These are phyloP conservation scores for Teunomyces stri DNA, from an alignment of 805 yeast species.

Conservation along the genomic window DNA sequence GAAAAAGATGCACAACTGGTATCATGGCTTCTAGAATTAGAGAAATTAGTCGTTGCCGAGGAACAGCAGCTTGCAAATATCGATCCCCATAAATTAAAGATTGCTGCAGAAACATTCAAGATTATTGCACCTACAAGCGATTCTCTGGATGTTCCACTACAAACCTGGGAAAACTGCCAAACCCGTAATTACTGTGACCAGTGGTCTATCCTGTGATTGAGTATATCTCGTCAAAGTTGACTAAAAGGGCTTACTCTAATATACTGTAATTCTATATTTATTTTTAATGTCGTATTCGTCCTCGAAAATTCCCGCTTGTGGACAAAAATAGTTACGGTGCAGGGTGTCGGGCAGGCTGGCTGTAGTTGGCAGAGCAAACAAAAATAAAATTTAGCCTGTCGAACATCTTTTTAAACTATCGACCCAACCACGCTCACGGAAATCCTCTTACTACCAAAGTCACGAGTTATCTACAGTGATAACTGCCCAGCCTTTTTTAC, in stretches of 20 bases:
- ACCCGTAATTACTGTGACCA: conserved; percentile 30
- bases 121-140: conserved; percentile 19
- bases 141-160: conserved; percentile 15
- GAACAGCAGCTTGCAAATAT: conserved; percentile 9
- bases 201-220: conserved; percentile 16
- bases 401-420: neutral
- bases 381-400: neutral
- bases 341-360: neutral
- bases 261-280: no score
- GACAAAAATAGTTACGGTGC: neutral
- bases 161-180: conserved; percentile 38
- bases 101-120: conserved; percentile 8
- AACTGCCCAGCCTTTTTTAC: neutral
- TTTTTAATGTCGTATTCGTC: no score
- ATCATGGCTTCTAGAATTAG: conserved; percentile 18
- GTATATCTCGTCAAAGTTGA: neutral
- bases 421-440: neutral
- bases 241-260: no score
- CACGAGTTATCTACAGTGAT: neutral
- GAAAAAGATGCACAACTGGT: conserved; percentile 11
- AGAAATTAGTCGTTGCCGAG: conserved; percentile 18
- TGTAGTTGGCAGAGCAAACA: neutral
- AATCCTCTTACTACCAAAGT: neutral
- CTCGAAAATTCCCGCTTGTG: no score
- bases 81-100: conserved; percentile 11